Evolutionary conservation across 176 grass and related monocot species (phyloP).

Genomic region (Cenchrus fungigraminus): DNA sequence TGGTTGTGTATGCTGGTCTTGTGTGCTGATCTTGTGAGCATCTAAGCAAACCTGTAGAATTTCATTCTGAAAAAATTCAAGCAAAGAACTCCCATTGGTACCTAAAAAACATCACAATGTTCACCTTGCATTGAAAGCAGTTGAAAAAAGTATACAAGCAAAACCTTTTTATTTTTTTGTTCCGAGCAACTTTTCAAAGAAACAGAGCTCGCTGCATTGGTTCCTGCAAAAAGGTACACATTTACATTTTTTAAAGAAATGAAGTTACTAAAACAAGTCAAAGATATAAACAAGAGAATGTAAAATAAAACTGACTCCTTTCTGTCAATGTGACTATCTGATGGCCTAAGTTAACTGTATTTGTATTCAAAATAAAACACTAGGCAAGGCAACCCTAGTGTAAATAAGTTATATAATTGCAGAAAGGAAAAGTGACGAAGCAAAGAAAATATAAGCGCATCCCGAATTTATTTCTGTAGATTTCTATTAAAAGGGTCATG

Average conservation of each 20-base stretch:
- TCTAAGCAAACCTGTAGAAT: constrained; percentile 24
- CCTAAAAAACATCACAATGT: constrained; percentile 23
- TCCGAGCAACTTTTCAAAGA: constrained; percentile 18
- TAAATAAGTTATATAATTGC: neutral
- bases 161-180: constrained; percentile 36
- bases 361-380: constrained; percentile 28
- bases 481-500: neutral
- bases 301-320: neutral
- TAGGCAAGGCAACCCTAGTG: neutral
- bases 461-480: constrained; percentile 17
- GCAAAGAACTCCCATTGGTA: neutral
- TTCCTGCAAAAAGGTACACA: constrained; percentile 1
- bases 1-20: too few species aligned
- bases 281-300: constrained; percentile 29
- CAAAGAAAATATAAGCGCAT: constrained; percentile 6
- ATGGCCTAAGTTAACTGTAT: neutral
- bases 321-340: constrained; percentile 10
- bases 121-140: neutral
- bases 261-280: neutral
- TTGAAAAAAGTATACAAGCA: constrained; percentile 17
- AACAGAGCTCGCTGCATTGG: neutral
- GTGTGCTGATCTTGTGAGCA: neutral
- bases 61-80: constrained; percentile 27
- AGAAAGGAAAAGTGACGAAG: constrained; percentile 7
- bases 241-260: constrained; percentile 9